A percentile compares a stretch with the other conserved stretches of the same genome.
Conservation (phyloP, 1,284 basidiomycete species). For the Xerocomus minutiporus region DNA sequence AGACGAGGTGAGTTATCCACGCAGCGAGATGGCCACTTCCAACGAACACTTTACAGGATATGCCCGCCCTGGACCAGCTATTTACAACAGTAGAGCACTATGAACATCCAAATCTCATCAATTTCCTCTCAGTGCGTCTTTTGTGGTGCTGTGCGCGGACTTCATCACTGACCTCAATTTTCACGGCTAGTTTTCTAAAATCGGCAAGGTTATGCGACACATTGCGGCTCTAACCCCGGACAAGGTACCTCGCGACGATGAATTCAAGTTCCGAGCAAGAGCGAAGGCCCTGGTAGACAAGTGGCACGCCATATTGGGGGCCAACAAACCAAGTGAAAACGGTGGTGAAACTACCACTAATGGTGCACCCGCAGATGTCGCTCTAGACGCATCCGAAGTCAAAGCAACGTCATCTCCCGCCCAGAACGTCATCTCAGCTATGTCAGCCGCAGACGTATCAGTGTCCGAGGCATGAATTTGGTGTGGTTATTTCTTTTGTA, state of each 20-base stretch:
- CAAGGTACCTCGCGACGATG: constrained; percentile 77
- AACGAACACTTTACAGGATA: constrained; percentile 50
- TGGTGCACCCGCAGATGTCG: constrained; percentile 25
- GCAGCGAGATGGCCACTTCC: constrained; percentile 3
- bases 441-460: constrained; percentile 40
- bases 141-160: constrained; percentile 13
- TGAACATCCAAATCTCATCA: constrained; percentile 78
- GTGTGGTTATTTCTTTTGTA: constrained; percentile 7
- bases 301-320: constrained; percentile 63
- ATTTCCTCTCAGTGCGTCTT: constrained; percentile 68
- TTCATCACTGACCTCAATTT: constrained; percentile 18
- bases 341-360: constrained; percentile 34
- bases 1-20: constrained; percentile 38
- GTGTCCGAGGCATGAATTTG: constrained; percentile 43
- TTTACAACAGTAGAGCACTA: constrained; percentile 85
- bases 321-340: constrained; percentile 40
- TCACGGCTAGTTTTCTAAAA: constrained; percentile 77
- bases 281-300: constrained; percentile 69
- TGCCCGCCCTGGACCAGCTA: constrained; percentile 70
- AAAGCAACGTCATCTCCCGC: constrained; percentile 24
- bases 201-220: constrained; percentile 97
- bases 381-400: constrained; percentile 22
- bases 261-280: constrained; percentile 84
- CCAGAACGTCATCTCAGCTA: constrained; percentile 25
- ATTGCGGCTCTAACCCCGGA: constrained; percentile 67